Evolutionary conservation across 164 flowering plant species (phyloP).

Genomic region (Sedum album): DNA sequence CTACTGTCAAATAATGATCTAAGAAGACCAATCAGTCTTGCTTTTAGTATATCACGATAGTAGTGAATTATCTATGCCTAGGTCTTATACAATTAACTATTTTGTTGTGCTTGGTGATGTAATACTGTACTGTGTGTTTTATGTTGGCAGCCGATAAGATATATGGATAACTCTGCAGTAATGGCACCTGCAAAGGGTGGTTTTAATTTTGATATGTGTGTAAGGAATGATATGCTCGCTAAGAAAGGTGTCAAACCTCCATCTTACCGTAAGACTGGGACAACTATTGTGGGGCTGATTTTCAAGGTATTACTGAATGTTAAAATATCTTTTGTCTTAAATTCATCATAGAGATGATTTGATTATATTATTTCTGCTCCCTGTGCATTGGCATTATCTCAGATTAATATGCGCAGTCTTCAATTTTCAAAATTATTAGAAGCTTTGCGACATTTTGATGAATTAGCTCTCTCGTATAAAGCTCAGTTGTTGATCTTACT

Average conservation of each 20-base stretch:
- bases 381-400: not conserved
- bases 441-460: not conserved
- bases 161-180: conserved; percentile 33
- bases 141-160: conserved; percentile 4
- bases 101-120: not conserved
- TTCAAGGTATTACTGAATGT: conserved; percentile 52
- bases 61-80: no score
- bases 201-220: conserved; percentile 63
- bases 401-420: not conserved
- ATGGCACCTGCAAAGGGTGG: conserved; percentile 51
- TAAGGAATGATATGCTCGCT: conserved; percentile 57
- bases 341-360: not conserved
- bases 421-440: not conserved
- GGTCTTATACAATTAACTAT: no score
- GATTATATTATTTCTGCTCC: not conserved
- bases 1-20: no score
- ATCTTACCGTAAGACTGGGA: conserved; percentile 65
- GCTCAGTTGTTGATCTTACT: not conserved
- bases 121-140: not conserved
- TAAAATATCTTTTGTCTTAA: not conserved
- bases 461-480: not conserved
- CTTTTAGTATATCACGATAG: no score
- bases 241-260: conserved; percentile 47
- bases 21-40: no score
- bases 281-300: conserved; percentile 72